Conservation (phyloP, 805 yeast species). For the Wickerhamomyces kurtzmanii region DNA sequence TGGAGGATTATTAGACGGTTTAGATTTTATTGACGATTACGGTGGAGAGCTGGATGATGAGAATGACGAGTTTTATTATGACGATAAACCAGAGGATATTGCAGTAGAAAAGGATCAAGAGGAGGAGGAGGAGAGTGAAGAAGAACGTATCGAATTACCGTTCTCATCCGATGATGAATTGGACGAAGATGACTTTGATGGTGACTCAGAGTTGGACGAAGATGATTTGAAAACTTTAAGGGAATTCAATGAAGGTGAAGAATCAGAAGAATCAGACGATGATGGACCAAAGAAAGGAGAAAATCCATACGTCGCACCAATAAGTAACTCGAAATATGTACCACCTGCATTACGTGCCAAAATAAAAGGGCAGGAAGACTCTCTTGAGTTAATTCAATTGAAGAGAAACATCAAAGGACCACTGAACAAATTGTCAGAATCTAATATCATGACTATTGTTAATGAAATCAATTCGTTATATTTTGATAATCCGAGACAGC, state of each 20-base stretch:
- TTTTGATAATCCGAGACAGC: slow-evolving; percentile 60
- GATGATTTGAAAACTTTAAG: slow-evolving; percentile 21
- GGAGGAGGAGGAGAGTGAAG: slow-evolving; percentile 14
- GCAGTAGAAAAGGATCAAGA: slow-evolving; percentile 19
- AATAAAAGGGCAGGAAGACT: slow-evolving; percentile 24
- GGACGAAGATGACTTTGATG: slow-evolving; percentile 32
- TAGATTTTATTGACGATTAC: slow-evolving; percentile 28
- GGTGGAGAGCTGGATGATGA: slow-evolving; percentile 20
- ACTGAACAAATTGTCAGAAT: slow-evolving; percentile 81
- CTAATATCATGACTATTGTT: slow-evolving; percentile 64
- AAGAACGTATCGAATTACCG: slow-evolving; percentile 19
- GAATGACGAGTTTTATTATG: slow-evolving; percentile 17
- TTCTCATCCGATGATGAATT: slow-evolving; percentile 31
- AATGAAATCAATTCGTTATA: slow-evolving; percentile 59
- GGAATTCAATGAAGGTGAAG: slow-evolving; percentile 14
- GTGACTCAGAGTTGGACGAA: slow-evolving; percentile 25
- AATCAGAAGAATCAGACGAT: slow-evolving; percentile 19
- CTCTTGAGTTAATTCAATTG: slow-evolving; percentile 39
- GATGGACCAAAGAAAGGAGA: slow-evolving; percentile 33
- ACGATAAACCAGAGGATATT: slow-evolving; percentile 10
- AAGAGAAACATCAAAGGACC: slow-evolving; percentile 69
- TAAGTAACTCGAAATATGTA: slow-evolving; percentile 41
- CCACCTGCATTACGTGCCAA: slow-evolving; percentile 81
- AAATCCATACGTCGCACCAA: slow-evolving; percentile 71
- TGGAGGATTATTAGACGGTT: slow-evolving; percentile 76